A percentile compares a stretch with the other conserved stretches of the same genome.
Evolutionary conservation across 2,329 filamentous ascomycete genomes (phyloP).

Genomic region (Hymenotorrendiella dingleyae): DNA sequence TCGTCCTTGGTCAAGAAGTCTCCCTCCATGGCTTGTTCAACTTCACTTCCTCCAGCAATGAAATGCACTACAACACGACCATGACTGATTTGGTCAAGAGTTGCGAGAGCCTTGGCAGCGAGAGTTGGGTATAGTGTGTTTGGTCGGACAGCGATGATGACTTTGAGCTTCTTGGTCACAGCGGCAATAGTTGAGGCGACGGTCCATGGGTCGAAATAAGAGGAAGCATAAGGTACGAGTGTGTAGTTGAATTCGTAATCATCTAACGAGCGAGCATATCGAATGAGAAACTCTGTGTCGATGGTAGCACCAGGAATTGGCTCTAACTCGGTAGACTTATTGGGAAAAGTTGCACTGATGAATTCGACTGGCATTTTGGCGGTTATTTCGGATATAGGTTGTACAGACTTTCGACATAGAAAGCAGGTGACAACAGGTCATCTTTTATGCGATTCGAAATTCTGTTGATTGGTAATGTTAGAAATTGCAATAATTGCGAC

Average conservation of each 20-base stretch:
- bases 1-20: slow-evolving; percentile 53
- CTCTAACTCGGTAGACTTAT: slow-evolving; percentile 48
- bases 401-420: background rate
- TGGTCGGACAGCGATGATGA: slow-evolving; percentile 56
- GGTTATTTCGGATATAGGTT: background rate
- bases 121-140: slow-evolving; percentile 59
- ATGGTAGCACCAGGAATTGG: slow-evolving; percentile 46
- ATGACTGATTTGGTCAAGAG: slow-evolving; percentile 51
- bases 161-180: slow-evolving; percentile 51
- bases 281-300: slow-evolving; percentile 48
- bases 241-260: slow-evolving; percentile 59
- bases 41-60: slow-evolving; percentile 56
- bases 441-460: background rate
- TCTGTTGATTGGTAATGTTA: slow-evolving; percentile 1
- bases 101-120: slow-evolving; percentile 55
- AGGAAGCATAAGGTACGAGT: slow-evolving; percentile 52
- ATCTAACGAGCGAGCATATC: slow-evolving; percentile 52
- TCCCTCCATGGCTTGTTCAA: slow-evolving; percentile 53
- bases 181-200: slow-evolving; percentile 52
- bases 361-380: slow-evolving; percentile 46
- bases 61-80: slow-evolving; percentile 57
- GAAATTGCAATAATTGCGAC: too few species aligned
- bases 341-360: slow-evolving; percentile 52
- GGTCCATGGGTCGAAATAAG: slow-evolving; percentile 51
- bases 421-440: background rate